phyloP scores from a whole-genome alignment of 2,329 filamentous ascomycete genomes.

The Plenodomus lindquistii region DNA sequence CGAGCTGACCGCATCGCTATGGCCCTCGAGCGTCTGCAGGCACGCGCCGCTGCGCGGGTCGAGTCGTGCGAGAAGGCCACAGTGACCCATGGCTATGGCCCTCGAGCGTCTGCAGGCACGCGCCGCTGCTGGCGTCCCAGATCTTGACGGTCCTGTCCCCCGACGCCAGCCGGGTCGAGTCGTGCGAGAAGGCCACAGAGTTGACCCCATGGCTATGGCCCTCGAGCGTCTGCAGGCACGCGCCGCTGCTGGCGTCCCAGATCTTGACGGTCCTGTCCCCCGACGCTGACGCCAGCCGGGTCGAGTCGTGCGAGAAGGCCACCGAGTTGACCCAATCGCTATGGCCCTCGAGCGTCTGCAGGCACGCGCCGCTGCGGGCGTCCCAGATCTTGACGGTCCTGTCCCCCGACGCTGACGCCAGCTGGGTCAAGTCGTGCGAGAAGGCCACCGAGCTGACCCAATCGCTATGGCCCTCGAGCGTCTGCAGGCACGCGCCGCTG shows the following conservation, averaged over 20 bases:
- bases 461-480: constrained; percentile 24
- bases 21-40: constrained; percentile 27
- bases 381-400: constrained; percentile 11
- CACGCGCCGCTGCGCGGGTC: constrained; percentile 4
- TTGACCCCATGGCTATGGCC: background rate
- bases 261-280: constrained; percentile 7
- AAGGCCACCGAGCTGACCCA: constrained; percentile 24
- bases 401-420: constrained; percentile 9
- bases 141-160: too few species aligned
- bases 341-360: constrained; percentile 30
- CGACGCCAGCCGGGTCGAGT: too few species aligned
- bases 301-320: constrained; percentile 27
- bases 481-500: constrained; percentile 16
- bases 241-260: constrained; percentile 12
- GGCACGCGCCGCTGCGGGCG: constrained; percentile 9
- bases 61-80: too few species aligned
- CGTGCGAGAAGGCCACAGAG: too few species aligned
- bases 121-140: too few species aligned
- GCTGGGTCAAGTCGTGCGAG: constrained; percentile 16
- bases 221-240: background rate
- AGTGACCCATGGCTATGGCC: too few species aligned
- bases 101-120: too few species aligned
- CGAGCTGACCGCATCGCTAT: constrained; percentile 10
- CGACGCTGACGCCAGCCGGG: constrained; percentile 6
- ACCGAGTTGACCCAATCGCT: constrained; percentile 14